These are phyloP conservation scores for Vitis hybrid DNA, from an alignment of 177 flowering plant genomes.

Conservation along the genomic window DNA sequence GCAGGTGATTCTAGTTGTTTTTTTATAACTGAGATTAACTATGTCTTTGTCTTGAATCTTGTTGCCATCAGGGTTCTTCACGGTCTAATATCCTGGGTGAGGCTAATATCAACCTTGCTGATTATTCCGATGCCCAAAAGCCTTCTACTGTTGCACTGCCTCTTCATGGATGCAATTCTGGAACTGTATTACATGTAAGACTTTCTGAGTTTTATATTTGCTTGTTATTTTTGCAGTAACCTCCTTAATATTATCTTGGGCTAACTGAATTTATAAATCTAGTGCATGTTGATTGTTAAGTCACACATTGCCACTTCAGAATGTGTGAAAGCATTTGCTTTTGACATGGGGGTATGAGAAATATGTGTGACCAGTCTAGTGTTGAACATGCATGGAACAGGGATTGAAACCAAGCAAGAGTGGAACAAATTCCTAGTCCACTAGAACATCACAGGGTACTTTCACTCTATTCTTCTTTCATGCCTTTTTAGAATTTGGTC, in stretches of 20 bases:
- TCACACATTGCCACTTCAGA: not conserved
- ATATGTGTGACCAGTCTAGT: too few relatives aligned
- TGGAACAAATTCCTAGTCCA: too few relatives aligned
- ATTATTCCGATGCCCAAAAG: conserved; percentile 81
- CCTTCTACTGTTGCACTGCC: conserved; percentile 68
- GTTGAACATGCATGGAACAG: too few relatives aligned
- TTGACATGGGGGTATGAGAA: too few relatives aligned
- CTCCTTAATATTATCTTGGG: conserved; percentile 1
- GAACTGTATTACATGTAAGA: conserved; percentile 84
- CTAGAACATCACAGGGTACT: too few relatives aligned
- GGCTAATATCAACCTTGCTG: conserved; percentile 86
- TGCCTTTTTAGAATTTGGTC: too few relatives aligned
- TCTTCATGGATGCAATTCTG: conserved; percentile 78
- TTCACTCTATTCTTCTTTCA: too few relatives aligned
- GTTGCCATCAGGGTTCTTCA: conserved; percentile 74
- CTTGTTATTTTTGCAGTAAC: not conserved
- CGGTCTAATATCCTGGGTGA: conserved; percentile 92
- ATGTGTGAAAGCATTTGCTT: too few relatives aligned
- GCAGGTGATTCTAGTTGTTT: not conserved
- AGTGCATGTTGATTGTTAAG: not conserved
- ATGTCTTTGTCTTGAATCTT: conserved; percentile 14
- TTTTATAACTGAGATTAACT: not conserved
- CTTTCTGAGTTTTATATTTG: conserved; percentile 10
- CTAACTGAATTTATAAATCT: not conserved
- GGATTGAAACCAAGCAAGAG: too few relatives aligned